Evolutionary conservation across 257 asterid species (phyloP).

Genomic region (Nicotiana otophora): DNA sequence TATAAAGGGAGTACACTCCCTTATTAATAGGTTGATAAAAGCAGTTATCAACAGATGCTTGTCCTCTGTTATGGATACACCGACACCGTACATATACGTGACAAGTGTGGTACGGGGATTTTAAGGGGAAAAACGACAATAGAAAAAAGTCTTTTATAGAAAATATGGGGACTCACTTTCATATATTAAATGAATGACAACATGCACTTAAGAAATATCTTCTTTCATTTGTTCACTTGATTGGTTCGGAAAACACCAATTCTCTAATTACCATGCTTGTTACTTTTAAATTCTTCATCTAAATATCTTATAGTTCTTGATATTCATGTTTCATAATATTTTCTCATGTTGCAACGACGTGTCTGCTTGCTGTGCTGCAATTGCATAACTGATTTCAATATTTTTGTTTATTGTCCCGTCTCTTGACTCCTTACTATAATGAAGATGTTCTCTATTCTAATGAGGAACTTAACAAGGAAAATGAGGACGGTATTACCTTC

Average conservation of each 20-base stretch:
- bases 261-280: too few relatives aligned
- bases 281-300: too few relatives aligned
- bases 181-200: too few relatives aligned
- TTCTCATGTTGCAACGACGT: too few relatives aligned
- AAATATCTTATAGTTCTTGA: too few relatives aligned
- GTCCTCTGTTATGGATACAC: background rate
- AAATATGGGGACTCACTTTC: too few relatives aligned
- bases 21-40: too few relatives aligned
- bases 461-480: slow-evolving; percentile 77
- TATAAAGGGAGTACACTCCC: background rate
- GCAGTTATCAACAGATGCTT: background rate
- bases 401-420: slow-evolving; percentile 38
- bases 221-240: too few relatives aligned
- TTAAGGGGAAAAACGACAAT: background rate
- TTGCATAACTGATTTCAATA: slow-evolving; percentile 11
- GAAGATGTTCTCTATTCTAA: slow-evolving; percentile 96
- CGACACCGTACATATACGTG: background rate
- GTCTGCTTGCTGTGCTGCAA: too few relatives aligned
- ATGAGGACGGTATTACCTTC: slow-evolving; percentile 96
- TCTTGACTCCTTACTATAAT: slow-evolving; percentile 86
- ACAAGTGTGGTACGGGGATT: background rate
- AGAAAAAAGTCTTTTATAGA: background rate
- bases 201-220: too few relatives aligned
- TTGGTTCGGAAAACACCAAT: too few relatives aligned
- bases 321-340: too few relatives aligned